phyloP scores from a whole-genome alignment of 495 filamentous ascomycete genomes.

The Astrothelium subdiscretum region DNA sequence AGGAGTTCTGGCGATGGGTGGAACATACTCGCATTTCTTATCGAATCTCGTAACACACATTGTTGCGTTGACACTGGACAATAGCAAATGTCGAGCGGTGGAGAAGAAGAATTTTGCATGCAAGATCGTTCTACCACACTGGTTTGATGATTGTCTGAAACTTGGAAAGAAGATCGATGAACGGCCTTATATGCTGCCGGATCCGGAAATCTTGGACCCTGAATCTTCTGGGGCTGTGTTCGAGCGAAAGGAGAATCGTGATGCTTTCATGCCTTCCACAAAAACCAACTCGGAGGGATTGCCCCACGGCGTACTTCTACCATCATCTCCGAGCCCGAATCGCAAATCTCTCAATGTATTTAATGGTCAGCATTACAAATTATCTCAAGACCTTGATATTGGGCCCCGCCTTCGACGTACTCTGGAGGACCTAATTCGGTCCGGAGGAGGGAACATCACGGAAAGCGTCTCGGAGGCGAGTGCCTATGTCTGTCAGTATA shows the following conservation, averaged over 20 bases:
- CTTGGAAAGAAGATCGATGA: slow-evolving; percentile 82
- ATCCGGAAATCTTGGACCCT: slow-evolving; percentile 58
- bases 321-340: slow-evolving; percentile 17
- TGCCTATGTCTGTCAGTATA: slow-evolving; percentile 76
- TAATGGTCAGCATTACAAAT: slow-evolving; percentile 42
- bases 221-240: neutral
- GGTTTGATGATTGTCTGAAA: slow-evolving; percentile 96
- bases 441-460: slow-evolving; percentile 58
- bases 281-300: neutral
- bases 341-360: slow-evolving; percentile 40
- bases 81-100: slow-evolving; percentile 58
- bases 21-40: slow-evolving; percentile 57
- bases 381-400: slow-evolving; percentile 58
- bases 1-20: slow-evolving; percentile 80
- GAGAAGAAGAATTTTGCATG: slow-evolving; percentile 49
- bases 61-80: slow-evolving; percentile 66
- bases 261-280: neutral
- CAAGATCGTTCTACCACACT: slow-evolving; percentile 91
- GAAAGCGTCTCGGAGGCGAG: slow-evolving; percentile 57
- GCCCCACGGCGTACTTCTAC: neutral
- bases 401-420: slow-evolving; percentile 51
- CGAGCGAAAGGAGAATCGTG: neutral
- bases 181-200: slow-evolving; percentile 71
- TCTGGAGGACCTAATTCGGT: slow-evolving; percentile 55
- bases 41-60: slow-evolving; percentile 74